Evolutionary conservation across 2,329 filamentous ascomycete species (phyloP).

Genomic region (Pseudocercospora pini-densiflorae): DNA sequence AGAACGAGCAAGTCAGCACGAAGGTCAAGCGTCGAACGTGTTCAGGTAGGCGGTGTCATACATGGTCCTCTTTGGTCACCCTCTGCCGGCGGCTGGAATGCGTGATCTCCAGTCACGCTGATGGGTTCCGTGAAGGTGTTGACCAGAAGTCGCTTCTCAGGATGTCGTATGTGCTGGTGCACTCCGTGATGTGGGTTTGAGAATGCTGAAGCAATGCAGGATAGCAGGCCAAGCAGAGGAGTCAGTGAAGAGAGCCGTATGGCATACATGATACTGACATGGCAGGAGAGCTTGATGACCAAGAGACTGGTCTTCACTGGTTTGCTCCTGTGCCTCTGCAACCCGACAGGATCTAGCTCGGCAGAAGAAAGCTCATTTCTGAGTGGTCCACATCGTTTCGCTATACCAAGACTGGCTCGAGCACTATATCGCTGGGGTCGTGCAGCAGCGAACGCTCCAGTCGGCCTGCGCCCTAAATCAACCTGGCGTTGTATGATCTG

Average conservation of each 20-base stretch:
- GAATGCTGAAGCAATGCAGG: slow-evolving; percentile 10
- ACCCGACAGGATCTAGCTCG: not conserved
- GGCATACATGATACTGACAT: slow-evolving; percentile 15
- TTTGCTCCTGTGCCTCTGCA: slow-evolving; percentile 8
- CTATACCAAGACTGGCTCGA: slow-evolving; percentile 1
- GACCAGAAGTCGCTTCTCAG: slow-evolving; percentile 16
- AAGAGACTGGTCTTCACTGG: slow-evolving; percentile 21
- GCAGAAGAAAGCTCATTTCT: slow-evolving; percentile 1
- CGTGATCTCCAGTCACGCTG: slow-evolving; percentile 13
- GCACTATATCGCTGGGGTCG: not conserved
- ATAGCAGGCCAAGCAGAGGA: slow-evolving; percentile 1
- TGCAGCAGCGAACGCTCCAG: not conserved
- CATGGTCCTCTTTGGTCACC: slow-evolving; percentile 16
- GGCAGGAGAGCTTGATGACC: slow-evolving; percentile 14
- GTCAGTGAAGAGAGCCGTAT: slow-evolving; percentile 6
- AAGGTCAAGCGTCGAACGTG: not conserved
- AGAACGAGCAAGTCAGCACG: slow-evolving; percentile 3
- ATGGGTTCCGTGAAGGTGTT: slow-evolving; percentile 11
- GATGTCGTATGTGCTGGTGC: slow-evolving; percentile 12
- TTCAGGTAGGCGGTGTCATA: not conserved
- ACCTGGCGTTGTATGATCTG: not conserved
- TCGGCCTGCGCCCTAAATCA: not conserved
- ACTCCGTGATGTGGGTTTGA: slow-evolving; percentile 6
- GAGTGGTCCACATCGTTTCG: slow-evolving; percentile 12
- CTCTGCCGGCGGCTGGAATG: slow-evolving; percentile 5